Evolutionary conservation across 1,284 basidiomycete species (phyloP), one percentile per base, ranked within the genome.

Genomic region (Papiliotrema nemorosa): DNA sequence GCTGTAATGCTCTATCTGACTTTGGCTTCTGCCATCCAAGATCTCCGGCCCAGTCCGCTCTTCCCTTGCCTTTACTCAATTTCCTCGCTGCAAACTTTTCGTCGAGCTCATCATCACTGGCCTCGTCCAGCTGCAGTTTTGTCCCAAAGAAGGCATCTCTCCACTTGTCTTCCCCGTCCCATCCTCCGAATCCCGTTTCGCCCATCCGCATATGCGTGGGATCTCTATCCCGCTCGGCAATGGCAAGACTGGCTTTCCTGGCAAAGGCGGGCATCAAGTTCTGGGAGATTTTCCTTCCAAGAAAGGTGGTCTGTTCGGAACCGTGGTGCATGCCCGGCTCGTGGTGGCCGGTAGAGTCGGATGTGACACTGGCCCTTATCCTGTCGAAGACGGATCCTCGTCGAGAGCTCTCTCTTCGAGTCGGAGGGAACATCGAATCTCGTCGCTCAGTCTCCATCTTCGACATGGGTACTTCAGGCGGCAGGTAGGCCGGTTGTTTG

Each of bases 221-320:
- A 38, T 62, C 55, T 25, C 47, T 52, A 39, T 62, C 60, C 31
- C 26, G 34, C 29, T 47, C 47, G 4, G 62, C 63, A 2, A 37
- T 26, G 0, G 58, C 54, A 33, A 63, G 38, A 37, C 57, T 62
- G 10, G 54, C 55, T 37, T 63, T 64, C 14, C 62, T 37, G 16
- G 57, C 49, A 49, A 57, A 64, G 12, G 59, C 52, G 3, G 64
- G 64, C 10, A 62, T 54, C 29, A 66, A 38, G 1, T 53, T 37
- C 26, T 55, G 49, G 0, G 62, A 60, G 21, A 62, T 43, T 34
- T 49, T 50, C 12, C 58, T 36, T 22, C 63, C 62, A 16, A 55
- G 46, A 41, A 60, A 58, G 5, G 61, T 58, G 12, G 57, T 50
- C 36, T 63, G 63, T 41, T 33, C 24, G 45, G 45, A 27, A 47